Conservation (phyloP, 1,139 yeast genomes). For the Suhomyces terraborum region DNA sequence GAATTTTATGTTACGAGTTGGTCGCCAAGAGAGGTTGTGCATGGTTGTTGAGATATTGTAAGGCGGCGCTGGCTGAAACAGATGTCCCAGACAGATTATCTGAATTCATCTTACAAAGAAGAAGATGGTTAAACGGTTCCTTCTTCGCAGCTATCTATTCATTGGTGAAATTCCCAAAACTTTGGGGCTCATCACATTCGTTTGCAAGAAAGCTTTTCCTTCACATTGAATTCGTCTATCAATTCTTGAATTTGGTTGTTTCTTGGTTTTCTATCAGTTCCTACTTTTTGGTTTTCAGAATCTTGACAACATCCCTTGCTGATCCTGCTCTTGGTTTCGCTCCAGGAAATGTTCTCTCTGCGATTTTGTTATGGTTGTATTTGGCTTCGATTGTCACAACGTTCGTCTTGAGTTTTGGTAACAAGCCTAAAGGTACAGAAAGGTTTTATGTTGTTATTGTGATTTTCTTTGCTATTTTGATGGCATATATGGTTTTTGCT, state of each 20-base stretch:
- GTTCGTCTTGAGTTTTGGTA: constrained; percentile 89
- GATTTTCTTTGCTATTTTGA: constrained; percentile 82
- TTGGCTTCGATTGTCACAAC: constrained; percentile 87
- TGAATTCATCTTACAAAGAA: constrained; percentile 49
- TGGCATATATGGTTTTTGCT: constrained; percentile 86
- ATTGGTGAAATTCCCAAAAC: constrained; percentile 46
- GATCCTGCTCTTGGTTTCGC: constrained; percentile 54
- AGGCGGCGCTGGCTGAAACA: constrained; percentile 50
- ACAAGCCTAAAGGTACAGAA: constrained; percentile 91
- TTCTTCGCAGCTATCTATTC: constrained; percentile 52
- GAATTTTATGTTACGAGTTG: constrained; percentile 51
- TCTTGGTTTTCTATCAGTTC: constrained; percentile 86
- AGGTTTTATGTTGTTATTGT: constrained; percentile 81
- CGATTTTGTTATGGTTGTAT: constrained; percentile 85
- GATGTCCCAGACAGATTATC: constrained; percentile 52
- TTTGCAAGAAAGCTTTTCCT: constrained; percentile 43
- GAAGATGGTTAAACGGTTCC: constrained; percentile 55
- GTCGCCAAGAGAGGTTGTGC: constrained; percentile 48
- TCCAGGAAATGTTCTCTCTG: constrained; percentile 78
- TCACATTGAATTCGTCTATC: constrained; percentile 48
- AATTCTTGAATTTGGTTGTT: constrained; percentile 47
- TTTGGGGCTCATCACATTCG: constrained; percentile 48
- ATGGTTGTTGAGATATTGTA: constrained; percentile 50
- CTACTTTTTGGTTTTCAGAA: constrained; percentile 77
- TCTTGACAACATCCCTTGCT: constrained; percentile 69